Conservation (phyloP, 1,139 yeast genomes). For the Hyphopichia buzzinii region DNA sequence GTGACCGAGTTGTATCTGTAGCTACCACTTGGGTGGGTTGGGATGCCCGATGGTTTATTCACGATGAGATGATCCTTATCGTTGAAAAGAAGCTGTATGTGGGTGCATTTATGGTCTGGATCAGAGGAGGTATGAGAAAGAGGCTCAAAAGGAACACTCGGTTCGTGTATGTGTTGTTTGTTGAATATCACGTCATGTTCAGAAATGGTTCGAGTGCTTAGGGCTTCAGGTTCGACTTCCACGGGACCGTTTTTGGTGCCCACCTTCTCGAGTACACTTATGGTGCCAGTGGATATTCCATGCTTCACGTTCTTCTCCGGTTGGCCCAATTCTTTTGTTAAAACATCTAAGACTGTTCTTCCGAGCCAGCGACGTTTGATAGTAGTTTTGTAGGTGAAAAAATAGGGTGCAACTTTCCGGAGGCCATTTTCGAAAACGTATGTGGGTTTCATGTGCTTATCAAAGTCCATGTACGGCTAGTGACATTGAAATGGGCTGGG, state of each 20-base stretch:
- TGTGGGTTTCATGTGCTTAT: slow-evolving; percentile 4
- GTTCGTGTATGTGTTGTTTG: slow-evolving; percentile 61
- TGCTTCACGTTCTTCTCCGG: slow-evolving; percentile 17
- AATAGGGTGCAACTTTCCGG: slow-evolving; percentile 48
- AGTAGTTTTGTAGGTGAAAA: slow-evolving; percentile 33
- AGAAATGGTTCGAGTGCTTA: slow-evolving; percentile 24
- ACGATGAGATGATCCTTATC: slow-evolving; percentile 55
- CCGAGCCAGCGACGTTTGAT: slow-evolving; percentile 53
- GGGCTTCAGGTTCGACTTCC: slow-evolving; percentile 18
- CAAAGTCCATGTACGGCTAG: no score
- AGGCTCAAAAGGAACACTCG: slow-evolving; percentile 41
- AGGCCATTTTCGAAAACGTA: slow-evolving; percentile 37
- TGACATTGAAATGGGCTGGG: no score
- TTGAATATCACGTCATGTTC: slow-evolving; percentile 52
- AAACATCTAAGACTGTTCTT: slow-evolving; percentile 41
- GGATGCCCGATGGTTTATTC: slow-evolving; percentile 74
- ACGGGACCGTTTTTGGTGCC: slow-evolving; percentile 22
- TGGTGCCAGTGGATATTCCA: slow-evolving; percentile 23
- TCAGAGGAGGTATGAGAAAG: slow-evolving; percentile 9
- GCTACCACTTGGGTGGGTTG: slow-evolving; percentile 77
- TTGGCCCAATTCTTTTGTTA: slow-evolving; percentile 45
- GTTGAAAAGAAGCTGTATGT: slow-evolving; percentile 44
- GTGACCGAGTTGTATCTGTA: slow-evolving; percentile 60
- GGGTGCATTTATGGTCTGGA: slow-evolving; percentile 9
- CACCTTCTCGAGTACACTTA: slow-evolving; percentile 25